Evolutionary conservation across 192 early-diverging fungal genomes (phyloP), one percentile per base, ranked within the genome.

Genomic region (Coemansia biformis): DNA sequence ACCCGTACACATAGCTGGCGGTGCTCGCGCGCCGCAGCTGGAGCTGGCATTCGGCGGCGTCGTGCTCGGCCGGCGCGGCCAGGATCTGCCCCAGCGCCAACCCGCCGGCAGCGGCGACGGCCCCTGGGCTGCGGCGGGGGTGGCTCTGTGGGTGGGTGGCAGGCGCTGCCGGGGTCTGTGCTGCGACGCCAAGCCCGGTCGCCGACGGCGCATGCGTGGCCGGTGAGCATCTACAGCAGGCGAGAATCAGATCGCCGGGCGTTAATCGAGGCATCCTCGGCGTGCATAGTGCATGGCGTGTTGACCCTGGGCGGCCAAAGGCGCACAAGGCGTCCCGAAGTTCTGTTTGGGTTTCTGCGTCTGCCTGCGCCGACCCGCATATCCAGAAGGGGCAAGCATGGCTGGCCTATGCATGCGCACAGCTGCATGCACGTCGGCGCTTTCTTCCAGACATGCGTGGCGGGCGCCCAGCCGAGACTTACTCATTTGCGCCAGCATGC

Each of bases 401-500:
- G 29, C 29, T 1, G 7, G 9, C 5, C 4, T 8, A 10, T 30
- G 29, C 29, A 30, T 34, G 29, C 12, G 18, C n/a, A 12, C 44
- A 31, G 28, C 3, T 40, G 37, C 40, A 19, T 37, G 55, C 53
- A 47, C 36, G 26, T 16, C 14, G 22, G 14, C 8, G 12, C 14
- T 9, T 10, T 21, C 33, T 46, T 16, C 35, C 42, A 19, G 45
- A 28, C 5, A 26, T 2, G 23, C 17, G 40, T 7, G n/a, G 16
- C 14, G 17, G 15, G n/a, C n/a, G n/a, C n/a, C 37, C 38, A 22
- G 30, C 24, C n/a, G n/a, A 19, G 15, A 63, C 68, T 72, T 72
- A 72, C 68, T 72, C 68, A 45, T 64, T 45, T 2, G 43, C 48
- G 38, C 16, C 16, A 5, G 38, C 38, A 5, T 39, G 39, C 22